These are phyloP conservation scores for Skeletonema costatum DNA, from an alignment of 108 stramenopile genomes.

Conservation along the genomic window DNA sequence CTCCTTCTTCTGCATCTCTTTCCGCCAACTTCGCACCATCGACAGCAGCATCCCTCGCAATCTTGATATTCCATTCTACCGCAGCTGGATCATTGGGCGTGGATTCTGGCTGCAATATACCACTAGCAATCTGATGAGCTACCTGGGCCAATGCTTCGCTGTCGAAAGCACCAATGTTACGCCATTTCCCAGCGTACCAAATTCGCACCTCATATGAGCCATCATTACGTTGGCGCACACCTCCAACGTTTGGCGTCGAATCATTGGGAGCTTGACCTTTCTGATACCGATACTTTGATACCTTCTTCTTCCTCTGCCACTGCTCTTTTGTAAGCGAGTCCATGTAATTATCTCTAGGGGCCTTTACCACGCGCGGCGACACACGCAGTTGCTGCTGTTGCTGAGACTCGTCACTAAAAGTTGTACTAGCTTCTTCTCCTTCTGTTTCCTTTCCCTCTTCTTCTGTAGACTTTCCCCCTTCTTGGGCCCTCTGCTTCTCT, in stretches of 20 bases:
- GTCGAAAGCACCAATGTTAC: not conserved
- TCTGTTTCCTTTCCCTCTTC: constrained; percentile 14
- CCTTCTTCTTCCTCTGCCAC: constrained; percentile 1
- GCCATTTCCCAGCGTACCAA: not conserved
- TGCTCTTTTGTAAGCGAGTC: not conserved
- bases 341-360: not conserved
- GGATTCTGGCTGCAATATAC: not conserved
- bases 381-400: not conserved
- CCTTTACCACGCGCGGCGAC: not conserved
- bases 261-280: not conserved
- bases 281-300: not conserved
- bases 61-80: not conserved
- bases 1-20: not conserved
- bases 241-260: not conserved
- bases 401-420: not conserved
- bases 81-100: not conserved
- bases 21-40: not conserved
- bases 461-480: not conserved
- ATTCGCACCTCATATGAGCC: not conserved
- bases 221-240: not conserved
- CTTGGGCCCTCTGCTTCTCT: not conserved
- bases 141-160: not conserved
- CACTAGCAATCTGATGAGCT: not conserved
- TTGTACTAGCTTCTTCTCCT: not conserved
- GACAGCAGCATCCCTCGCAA: not conserved